Conservation (phyloP, 2,329 filamentous ascomycete genomes). For the Pseudogymnoascus verrucosus region DNA sequence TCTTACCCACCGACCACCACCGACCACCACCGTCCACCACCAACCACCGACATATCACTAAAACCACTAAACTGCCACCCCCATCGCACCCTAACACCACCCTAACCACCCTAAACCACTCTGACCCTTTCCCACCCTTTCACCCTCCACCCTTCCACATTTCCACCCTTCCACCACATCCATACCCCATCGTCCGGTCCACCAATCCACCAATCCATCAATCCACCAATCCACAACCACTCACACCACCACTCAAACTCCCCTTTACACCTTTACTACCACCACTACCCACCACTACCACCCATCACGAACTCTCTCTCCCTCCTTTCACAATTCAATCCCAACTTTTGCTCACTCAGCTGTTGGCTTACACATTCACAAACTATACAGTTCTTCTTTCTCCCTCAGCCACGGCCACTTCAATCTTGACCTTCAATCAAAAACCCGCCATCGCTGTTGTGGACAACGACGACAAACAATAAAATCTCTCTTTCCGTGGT, state of each 20-base stretch:
- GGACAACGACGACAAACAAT: not conserved
- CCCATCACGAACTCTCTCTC: not conserved
- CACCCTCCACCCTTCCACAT: not conserved
- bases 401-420: not conserved
- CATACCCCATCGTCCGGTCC: slow-evolving; percentile 9
- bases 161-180: slow-evolving; percentile 10
- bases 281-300: slow-evolving; percentile 6
- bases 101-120: too few relatives aligned
- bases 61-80: too few relatives aligned
- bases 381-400: not conserved
- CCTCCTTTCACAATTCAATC: not conserved
- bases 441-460: not conserved
- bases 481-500: not conserved
- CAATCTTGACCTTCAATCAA: not conserved
- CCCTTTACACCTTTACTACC: not conserved
- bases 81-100: too few relatives aligned
- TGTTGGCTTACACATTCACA: not conserved
- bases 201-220: too few relatives aligned
- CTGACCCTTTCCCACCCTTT: not conserved
- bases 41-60: not conserved
- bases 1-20: not conserved
- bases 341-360: not conserved
- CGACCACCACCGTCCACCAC: not conserved
- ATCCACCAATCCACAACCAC: not conserved
- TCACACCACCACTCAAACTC: slow-evolving; percentile 10